Base-by-base conservation (phyloP, 352 stramenopile genomes). In the Albugo laibachii region DNA sequence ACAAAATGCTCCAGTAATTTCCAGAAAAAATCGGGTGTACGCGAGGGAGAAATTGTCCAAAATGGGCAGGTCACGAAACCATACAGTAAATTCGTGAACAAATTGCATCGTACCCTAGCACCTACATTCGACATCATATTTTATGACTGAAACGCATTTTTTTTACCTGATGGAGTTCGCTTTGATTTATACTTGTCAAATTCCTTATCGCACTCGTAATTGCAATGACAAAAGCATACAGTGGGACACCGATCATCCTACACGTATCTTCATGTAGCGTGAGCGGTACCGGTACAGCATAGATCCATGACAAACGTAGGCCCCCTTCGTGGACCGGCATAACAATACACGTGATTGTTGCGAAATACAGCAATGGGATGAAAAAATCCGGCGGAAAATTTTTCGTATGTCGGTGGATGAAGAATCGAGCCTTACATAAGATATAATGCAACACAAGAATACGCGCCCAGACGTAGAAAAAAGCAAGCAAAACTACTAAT, bases 261-360 rank as follows among this genome's bases (percentile, higher is more conserved):
- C 50, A 63, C 45, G 66, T 57, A 13, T 75, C 62, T 2, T 66
- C 64, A 11, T 51, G 56, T 12, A 85, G 37, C 1, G 71, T 80
- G 45, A 86, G 56, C 11, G 73, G 73, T 41, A 81, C 51, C n/a
- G 73, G 64, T 38, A 82, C 48, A 42, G 75, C 58, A 53, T 80
- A 74, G 45, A 70, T 79, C 69, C 66, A 83, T 11, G 65, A 35
- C 8, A 8, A 31, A 31, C 24, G 3, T 10, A 31, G 8, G 8
- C 8, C 24, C 24, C 24, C 24, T 31, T 8, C 24, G 8, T 31
- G 24, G 8, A 31, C 3, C 24, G 24, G 24, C 24, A 31, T 31
- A 8, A 31, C 3, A 31, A 31, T 31, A 8, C 24, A 31, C 24
- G 24, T 8, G 24, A 31, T 31, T 31, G 24, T 31, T 31, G 24